These are phyloP conservation scores for Vanrija sp. DNA, from an alignment of 1,284 basidiomycete genomes.

Conservation along the genomic window DNA sequence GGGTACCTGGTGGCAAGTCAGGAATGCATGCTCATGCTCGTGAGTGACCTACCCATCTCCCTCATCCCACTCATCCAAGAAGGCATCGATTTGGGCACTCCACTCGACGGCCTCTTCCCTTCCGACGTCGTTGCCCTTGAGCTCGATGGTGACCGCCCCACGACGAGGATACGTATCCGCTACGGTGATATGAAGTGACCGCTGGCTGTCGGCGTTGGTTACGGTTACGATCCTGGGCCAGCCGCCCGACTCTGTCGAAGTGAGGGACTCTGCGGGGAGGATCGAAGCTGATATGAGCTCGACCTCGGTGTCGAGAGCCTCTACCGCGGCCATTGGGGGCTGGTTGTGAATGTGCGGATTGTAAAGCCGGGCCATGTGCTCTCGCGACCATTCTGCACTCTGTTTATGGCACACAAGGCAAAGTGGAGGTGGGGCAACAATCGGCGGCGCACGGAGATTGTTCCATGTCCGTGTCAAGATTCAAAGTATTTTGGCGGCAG, in stretches of 20 bases:
- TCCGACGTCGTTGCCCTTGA: constrained; percentile 50
- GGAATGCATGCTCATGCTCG: constrained; percentile 28
- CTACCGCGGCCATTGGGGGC: too few species aligned
- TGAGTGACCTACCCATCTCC: constrained; percentile 55
- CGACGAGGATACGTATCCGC: constrained; percentile 32
- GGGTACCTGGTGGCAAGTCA: constrained; percentile 54
- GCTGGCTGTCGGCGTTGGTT: constrained; percentile 50
- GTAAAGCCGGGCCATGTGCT: too few species aligned
- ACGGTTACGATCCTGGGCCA: constrained; percentile 30
- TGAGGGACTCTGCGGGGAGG: constrained; percentile 58
- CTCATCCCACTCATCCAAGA: constrained; percentile 51
- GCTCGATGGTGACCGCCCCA: constrained; percentile 18
- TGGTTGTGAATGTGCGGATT: too few species aligned
- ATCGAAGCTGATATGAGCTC: constrained; percentile 55
- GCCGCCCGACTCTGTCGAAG: constrained; percentile 4
- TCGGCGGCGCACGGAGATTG: not conserved
- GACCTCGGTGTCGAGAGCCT: constrained; percentile 29
- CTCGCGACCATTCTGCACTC: too few species aligned
- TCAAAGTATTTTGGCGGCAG: not conserved
- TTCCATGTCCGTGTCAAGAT: not conserved
- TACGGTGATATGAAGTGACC: constrained; percentile 50
- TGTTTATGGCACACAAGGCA: too few species aligned
- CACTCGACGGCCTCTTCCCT: constrained; percentile 43
- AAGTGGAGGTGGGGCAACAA: too few species aligned
- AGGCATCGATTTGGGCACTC: constrained; percentile 52